These are phyloP conservation scores for Microcyclospora tardicrescens DNA, from an alignment of 2,329 filamentous ascomycete genomes.

Conservation along the genomic window DNA sequence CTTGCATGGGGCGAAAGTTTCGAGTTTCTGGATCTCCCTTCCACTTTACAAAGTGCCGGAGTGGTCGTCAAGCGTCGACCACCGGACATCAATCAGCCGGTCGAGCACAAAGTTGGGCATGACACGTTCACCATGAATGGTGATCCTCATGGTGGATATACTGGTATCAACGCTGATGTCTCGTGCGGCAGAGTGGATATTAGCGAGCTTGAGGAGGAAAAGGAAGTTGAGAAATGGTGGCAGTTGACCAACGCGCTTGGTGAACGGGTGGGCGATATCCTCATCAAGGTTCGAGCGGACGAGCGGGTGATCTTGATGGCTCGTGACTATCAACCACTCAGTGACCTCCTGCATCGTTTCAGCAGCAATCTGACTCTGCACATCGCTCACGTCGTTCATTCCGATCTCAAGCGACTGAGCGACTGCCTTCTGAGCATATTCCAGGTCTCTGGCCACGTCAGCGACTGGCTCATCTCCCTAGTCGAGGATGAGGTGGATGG, in stretches of 20 bases:
- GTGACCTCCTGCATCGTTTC: slow-evolving; percentile 74
- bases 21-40: slow-evolving; percentile 61
- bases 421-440: slow-evolving; percentile 89
- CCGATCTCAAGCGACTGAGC: slow-evolving; percentile 64
- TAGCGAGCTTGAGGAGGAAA: slow-evolving; percentile 59
- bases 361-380: slow-evolving; percentile 71
- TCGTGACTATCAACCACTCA: slow-evolving; percentile 71
- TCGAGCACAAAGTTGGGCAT: slow-evolving; percentile 27
- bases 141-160: slow-evolving; percentile 28
- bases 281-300: slow-evolving; percentile 71
- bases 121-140: slow-evolving; percentile 24
- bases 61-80: slow-evolving; percentile 55
- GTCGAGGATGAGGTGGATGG: slow-evolving; percentile 97
- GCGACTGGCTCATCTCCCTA: slow-evolving; percentile 82
- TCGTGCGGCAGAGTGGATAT: slow-evolving; percentile 67
- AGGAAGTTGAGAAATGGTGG: slow-evolving; percentile 76
- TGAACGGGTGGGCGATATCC: slow-evolving; percentile 66
- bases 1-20: slow-evolving; percentile 69
- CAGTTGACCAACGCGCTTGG: slow-evolving; percentile 64
- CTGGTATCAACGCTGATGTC: slow-evolving; percentile 35
- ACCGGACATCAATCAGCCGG: slow-evolving; percentile 20
- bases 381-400: slow-evolving; percentile 65
- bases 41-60: slow-evolving; percentile 54
- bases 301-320: slow-evolving; percentile 82
- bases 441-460: slow-evolving; percentile 72